Evolutionary conservation across 305 asterid genomes (phyloP).

Genomic region (Coffea humblotiana): DNA sequence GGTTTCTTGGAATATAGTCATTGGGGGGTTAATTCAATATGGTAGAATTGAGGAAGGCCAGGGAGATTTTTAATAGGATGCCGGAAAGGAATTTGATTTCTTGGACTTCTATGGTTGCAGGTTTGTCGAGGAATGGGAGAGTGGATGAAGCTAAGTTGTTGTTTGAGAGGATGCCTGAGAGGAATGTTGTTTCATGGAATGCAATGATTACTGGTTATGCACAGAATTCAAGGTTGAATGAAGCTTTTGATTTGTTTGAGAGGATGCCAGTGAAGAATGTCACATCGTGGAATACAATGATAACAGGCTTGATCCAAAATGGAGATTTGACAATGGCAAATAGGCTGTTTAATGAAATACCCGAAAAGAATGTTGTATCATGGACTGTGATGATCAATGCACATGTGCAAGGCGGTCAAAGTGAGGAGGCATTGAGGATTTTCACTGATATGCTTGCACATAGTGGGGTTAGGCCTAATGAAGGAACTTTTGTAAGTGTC

Average conservation of each 20-base stretch:
- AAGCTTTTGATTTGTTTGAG: constrained; percentile 20
- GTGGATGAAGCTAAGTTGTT: constrained; percentile 23
- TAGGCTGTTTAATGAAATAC: constrained; percentile 21
- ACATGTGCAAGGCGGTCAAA: constrained; percentile 18
- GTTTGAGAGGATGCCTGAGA: constrained; percentile 14
- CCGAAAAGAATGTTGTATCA: constrained; percentile 30
- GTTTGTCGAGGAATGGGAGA: constrained; percentile 15
- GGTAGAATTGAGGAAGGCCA: constrained; percentile 20
- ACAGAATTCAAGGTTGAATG: constrained; percentile 17
- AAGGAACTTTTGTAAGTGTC: constrained; percentile 22
- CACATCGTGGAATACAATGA: constrained; percentile 32
- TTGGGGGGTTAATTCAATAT: constrained; percentile 12
- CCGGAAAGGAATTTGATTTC: constrained; percentile 25
- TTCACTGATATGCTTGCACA: constrained; percentile 19
- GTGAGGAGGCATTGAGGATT: constrained; percentile 17
- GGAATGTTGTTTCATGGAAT: constrained; percentile 28
- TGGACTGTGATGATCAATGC: constrained; percentile 34
- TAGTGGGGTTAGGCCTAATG: constrained; percentile 20
- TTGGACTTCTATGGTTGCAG: constrained; percentile 30
- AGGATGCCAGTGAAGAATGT: constrained; percentile 29
- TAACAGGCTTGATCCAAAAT: constrained; percentile 20
- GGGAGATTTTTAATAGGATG: constrained; percentile 10
- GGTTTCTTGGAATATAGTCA: constrained; percentile 29
- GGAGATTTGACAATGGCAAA: constrained; percentile 26
- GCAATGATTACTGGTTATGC: constrained; percentile 28